phyloP scores from a whole-genome alignment of 2,329 filamentous ascomycete species.

The Piedraia hortae region DNA sequence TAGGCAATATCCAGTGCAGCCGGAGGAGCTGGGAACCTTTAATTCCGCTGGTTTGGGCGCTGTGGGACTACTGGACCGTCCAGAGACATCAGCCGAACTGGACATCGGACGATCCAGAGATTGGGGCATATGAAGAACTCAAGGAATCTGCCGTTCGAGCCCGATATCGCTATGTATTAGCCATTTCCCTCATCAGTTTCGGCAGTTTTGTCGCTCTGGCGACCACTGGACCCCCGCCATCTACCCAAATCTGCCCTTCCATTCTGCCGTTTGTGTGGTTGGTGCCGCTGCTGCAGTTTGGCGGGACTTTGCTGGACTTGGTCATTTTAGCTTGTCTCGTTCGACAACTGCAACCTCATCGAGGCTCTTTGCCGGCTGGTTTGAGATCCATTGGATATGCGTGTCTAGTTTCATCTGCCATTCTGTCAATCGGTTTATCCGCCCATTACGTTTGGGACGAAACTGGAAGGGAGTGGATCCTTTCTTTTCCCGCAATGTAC shows the following conservation, averaged over 20 bases:
- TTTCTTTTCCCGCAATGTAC: constrained; percentile 13
- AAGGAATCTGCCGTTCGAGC: constrained; percentile 11
- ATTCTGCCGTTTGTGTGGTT: constrained; percentile 11
- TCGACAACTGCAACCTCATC: constrained; percentile 5
- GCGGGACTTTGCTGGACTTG: constrained; percentile 17
- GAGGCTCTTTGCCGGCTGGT: constrained; percentile 3
- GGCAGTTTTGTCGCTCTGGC: constrained; percentile 14
- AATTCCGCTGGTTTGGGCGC: constrained; percentile 9
- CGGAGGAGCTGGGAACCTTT: constrained; percentile 7
- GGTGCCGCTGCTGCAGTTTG: constrained; percentile 14
- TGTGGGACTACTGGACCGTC: constrained; percentile 7
- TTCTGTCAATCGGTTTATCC: constrained; percentile 13
- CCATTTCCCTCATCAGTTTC: constrained; percentile 14
- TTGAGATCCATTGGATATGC: constrained; percentile 7
- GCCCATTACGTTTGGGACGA: constrained; percentile 13
- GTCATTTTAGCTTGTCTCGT: constrained; percentile 13
- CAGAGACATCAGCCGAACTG: constrained; percentile 3
- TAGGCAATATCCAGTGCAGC: constrained; percentile 18
- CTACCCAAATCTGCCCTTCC: constrained; percentile 24
- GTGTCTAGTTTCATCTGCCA: constrained; percentile 12
- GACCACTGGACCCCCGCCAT: constrained; percentile 14
- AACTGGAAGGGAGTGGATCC: constrained; percentile 15
- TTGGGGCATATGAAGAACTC: constrained; percentile 11
- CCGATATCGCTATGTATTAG: constrained; percentile 14
- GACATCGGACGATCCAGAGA: constrained; percentile 5